Percentiles rank a stretch among this genome's conserved stretches.
phyloP scores from a whole-genome alignment of 2,329 filamentous ascomycete species.

The Raffaelea albimanens region DNA sequence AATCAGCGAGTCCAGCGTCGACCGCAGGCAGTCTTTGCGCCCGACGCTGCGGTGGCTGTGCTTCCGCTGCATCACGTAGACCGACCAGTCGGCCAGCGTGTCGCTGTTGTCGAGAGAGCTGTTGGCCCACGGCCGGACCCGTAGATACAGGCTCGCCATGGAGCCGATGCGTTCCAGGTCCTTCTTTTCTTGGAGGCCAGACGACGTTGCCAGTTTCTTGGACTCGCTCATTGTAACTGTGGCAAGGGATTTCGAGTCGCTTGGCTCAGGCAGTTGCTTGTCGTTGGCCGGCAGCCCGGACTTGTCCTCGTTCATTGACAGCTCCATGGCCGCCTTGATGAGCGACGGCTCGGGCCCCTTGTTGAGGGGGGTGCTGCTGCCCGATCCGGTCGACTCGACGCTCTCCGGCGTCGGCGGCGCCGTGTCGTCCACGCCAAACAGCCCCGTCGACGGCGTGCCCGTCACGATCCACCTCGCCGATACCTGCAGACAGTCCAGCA shows the following conservation, averaged over 20 bases:
- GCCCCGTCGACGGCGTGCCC: constrained; percentile 76
- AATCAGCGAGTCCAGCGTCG: constrained; percentile 68
- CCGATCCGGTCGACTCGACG: not conserved
- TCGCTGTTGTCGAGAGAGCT: constrained; percentile 41
- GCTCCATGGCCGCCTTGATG: not conserved
- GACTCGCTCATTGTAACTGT: constrained; percentile 1
- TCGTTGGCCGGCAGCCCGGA: too few relatives aligned
- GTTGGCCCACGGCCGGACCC: constrained; percentile 71
- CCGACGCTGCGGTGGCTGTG: constrained; percentile 43
- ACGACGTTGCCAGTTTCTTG: constrained; percentile 22
- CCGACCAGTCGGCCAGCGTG: constrained; percentile 57
- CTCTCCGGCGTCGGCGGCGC: constrained; percentile 1
- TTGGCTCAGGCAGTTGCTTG: too few relatives aligned
- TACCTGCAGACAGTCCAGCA: constrained; percentile 46
- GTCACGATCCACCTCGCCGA: constrained; percentile 82
- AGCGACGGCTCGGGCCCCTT: not conserved
- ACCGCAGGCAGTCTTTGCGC: constrained; percentile 52
- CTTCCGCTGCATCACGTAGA: constrained; percentile 56
- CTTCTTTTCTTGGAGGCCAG: constrained; percentile 43
- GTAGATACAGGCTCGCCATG: constrained; percentile 62
- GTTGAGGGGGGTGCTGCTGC: not conserved
- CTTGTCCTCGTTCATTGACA: constrained; percentile 9
- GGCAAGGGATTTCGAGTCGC: too few relatives aligned
- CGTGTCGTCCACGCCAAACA: constrained; percentile 59
- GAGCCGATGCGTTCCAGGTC: constrained; percentile 59